Percentiles rank a stretch among this genome's conserved stretches.
Evolutionary conservation across 2,329 filamentous ascomycete genomes (phyloP).

Genomic region (Claviceps arundinis): DNA sequence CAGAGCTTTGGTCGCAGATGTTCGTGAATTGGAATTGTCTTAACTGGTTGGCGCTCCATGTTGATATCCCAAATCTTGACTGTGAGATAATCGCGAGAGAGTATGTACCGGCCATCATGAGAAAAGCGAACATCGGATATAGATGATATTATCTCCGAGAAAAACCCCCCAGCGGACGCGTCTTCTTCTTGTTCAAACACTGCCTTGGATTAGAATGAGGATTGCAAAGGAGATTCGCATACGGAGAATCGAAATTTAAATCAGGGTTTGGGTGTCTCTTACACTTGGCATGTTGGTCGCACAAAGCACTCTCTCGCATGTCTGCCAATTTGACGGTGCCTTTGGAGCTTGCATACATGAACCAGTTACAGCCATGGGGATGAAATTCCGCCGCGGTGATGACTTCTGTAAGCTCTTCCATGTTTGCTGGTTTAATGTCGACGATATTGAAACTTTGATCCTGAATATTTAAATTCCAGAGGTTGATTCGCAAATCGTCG

Average conservation of each 20-base stretch:
- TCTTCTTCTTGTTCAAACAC: constrained; percentile 99
- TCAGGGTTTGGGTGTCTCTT: constrained; percentile 13
- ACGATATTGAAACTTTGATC: constrained; percentile 99
- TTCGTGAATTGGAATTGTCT: constrained; percentile 98
- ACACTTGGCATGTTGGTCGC: constrained; percentile 93
- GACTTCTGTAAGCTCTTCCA: constrained; percentile 98
- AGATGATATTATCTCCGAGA: constrained; percentile 98
- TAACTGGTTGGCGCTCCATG: constrained; percentile 94
- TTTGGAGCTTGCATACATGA: constrained; percentile 99
- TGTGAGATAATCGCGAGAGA: constrained; percentile 93
- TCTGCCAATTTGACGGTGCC: constrained; percentile 97
- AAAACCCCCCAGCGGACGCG: constrained; percentile 91
- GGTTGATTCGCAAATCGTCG: constrained; percentile 91
- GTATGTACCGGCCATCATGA: constrained; percentile 88
- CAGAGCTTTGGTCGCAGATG: constrained; percentile 87
- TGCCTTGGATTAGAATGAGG: constrained; percentile 26
- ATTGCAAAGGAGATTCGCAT: no score
- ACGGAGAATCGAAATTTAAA: no score
- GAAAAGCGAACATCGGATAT: constrained; percentile 98
- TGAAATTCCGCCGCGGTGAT: constrained; percentile 98
- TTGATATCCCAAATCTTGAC: constrained; percentile 99
- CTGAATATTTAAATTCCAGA: constrained; percentile 99
- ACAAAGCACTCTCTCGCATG: constrained; percentile 93
- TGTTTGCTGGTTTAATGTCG: constrained; percentile 98
- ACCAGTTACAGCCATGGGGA: constrained; percentile 95